A percentile compares a stretch with the other conserved stretches of the same genome.
These are phyloP conservation scores for Talaromyces rugulosus DNA, from an alignment of 2,329 filamentous ascomycete genomes.

Conservation along the genomic window DNA sequence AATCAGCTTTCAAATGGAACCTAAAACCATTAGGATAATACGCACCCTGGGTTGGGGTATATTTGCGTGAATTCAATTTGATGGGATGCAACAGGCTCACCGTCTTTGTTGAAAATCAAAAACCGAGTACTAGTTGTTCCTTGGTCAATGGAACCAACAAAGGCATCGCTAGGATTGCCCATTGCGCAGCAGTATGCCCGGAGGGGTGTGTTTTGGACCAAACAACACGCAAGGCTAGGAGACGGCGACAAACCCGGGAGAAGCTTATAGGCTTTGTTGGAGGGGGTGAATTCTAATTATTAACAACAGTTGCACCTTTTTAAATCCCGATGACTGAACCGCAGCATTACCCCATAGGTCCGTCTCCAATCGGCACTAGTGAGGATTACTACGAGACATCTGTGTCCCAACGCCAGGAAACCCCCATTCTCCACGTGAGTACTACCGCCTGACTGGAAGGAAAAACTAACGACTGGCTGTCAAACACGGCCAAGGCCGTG, in stretches of 20 bases:
- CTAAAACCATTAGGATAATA: slow-evolving; percentile 16
- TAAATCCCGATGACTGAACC: not conserved
- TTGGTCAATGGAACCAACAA: slow-evolving; percentile 84
- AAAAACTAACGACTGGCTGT: not conserved
- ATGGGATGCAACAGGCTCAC: slow-evolving; percentile 73
- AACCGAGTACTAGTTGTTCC: slow-evolving; percentile 86
- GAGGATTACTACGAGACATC: not conserved
- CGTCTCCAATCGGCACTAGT: not conserved
- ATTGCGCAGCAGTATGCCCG: slow-evolving; percentile 2
- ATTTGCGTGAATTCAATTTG: slow-evolving; percentile 82
- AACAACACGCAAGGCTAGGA: not conserved
- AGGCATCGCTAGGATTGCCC: slow-evolving; percentile 34
- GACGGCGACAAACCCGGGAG: not conserved
- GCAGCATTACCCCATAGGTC: not conserved
- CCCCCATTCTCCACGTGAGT: slow-evolving; percentile 1
- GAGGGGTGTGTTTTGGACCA: not conserved
- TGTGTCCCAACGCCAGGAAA: not conserved
- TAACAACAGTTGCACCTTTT: not conserved
- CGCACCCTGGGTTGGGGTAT: slow-evolving; percentile 79
- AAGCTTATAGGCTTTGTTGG: not conserved
- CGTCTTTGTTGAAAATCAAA: slow-evolving; percentile 77
- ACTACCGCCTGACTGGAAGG: slow-evolving; percentile 9
- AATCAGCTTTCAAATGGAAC: not conserved
- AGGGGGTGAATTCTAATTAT: not conserved
- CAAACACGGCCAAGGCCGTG: not conserved